These are phyloP conservation scores for Clonostachys rosea DNA, from an alignment of 2,329 filamentous ascomycete species.

Conservation along the genomic window DNA sequence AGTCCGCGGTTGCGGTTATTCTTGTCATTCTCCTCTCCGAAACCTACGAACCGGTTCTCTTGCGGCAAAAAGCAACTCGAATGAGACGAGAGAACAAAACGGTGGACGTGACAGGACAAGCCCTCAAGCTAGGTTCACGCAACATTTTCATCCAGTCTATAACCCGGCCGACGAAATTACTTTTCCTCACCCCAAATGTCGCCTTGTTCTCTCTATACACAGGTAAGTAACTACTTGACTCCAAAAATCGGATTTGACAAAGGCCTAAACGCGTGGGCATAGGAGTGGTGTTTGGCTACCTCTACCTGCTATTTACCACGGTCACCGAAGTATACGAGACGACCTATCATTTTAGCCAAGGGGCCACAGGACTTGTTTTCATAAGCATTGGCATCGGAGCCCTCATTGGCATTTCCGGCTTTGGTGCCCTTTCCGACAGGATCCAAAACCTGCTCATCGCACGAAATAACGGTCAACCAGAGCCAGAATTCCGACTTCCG, in stretches of 20 bases:
- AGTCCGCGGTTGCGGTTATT: conserved; percentile 1
- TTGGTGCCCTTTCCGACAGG: conserved; percentile 3
- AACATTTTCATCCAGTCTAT: conserved; percentile 44
- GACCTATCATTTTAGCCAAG: conserved; percentile 39
- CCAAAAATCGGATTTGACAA: conserved; percentile 53
- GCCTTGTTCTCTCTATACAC: conserved; percentile 42
- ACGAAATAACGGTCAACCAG: neutral
- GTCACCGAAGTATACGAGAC: conserved; percentile 29
- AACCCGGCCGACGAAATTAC: conserved; percentile 44
- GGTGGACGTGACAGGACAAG: conserved; percentile 16
- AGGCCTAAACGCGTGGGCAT: conserved; percentile 69
- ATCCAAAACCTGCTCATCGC: conserved; percentile 1
- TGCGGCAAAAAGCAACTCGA: conserved; percentile 29
- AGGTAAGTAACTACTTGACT: conserved; percentile 58
- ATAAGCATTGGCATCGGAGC: conserved; percentile 10
- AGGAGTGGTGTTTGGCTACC: conserved; percentile 47
- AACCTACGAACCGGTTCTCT: conserved; percentile 32
- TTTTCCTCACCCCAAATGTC: conserved; percentile 48
- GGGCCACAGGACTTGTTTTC: conserved; percentile 10
- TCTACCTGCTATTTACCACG: conserved; percentile 40
- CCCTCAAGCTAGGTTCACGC: conserved; percentile 12
- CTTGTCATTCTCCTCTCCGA: conserved; percentile 22
- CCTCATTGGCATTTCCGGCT: conserved; percentile 2
- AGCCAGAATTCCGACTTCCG: neutral
- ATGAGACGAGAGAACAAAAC: conserved; percentile 34